These are phyloP conservation scores for Thamnidium elegans DNA, from an alignment of 192 early-diverging fungal species.

Conservation along the genomic window DNA sequence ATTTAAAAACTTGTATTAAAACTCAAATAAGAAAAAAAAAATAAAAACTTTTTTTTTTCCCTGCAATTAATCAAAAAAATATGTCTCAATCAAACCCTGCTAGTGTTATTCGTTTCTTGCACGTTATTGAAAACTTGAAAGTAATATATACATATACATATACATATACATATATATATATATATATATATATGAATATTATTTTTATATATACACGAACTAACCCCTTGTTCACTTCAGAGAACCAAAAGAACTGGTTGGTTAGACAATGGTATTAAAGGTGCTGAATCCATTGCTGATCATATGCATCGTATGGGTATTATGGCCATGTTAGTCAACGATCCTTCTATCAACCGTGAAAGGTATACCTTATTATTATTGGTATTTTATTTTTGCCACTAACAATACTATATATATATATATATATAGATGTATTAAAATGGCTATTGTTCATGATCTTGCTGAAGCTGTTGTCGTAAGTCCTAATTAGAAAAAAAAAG, in stretches of 20 bases:
- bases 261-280: slow-evolving; percentile 66
- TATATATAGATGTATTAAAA: slow-evolving; percentile 68
- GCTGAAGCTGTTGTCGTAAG: slow-evolving; percentile 78
- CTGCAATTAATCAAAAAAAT: neutral
- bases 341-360: slow-evolving; percentile 58
- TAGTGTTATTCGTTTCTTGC: slow-evolving; percentile 69
- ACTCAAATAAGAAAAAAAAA: slow-evolving; percentile 1
- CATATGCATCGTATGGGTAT: slow-evolving; percentile 96
- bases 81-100: slow-evolving; percentile 34
- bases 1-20: neutral
- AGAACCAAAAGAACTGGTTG: slow-evolving; percentile 92
- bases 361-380: slow-evolving; percentile 30
- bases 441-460: slow-evolving; percentile 92
- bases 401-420: neutral
- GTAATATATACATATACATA: too few species aligned
- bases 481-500: neutral
- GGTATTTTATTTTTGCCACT: neutral
- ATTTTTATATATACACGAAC: too few species aligned
- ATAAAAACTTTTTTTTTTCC: neutral
- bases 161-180: too few species aligned
- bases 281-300: slow-evolving; percentile 86
- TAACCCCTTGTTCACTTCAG: slow-evolving; percentile 35
- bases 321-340: slow-evolving; percentile 81
- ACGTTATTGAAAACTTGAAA: slow-evolving; percentile 79
- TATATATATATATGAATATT: too few species aligned